phyloP scores from a whole-genome alignment of 345 rosid genomes.

The Aethionema arabicum region DNA sequence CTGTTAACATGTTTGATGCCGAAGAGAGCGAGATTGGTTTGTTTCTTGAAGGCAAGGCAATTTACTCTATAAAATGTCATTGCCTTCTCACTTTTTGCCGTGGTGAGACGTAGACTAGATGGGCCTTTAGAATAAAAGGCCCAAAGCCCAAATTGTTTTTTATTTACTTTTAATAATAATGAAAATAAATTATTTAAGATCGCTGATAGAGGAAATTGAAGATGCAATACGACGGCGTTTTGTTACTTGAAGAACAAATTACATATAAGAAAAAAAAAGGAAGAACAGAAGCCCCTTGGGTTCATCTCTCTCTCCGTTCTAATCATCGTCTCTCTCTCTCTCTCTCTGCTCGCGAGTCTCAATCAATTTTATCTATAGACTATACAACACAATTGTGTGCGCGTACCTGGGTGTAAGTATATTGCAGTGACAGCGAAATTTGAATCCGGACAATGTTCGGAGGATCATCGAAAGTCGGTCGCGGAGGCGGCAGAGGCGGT shows the following conservation, averaged over 20 bases:
- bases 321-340: slow-evolving; percentile 31
- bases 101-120: neutral
- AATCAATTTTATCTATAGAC: slow-evolving; percentile 31
- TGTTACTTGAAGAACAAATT: neutral
- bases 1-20: slow-evolving; percentile 22
- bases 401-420: slow-evolving; percentile 13
- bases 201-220: too few relatives aligned
- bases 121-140: too few relatives aligned
- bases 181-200: too few relatives aligned
- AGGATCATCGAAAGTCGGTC: slow-evolving; percentile 49
- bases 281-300: slow-evolving; percentile 26
- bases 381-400: neutral
- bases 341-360: slow-evolving; percentile 32
- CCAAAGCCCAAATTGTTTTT: too few relatives aligned
- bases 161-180: too few relatives aligned
- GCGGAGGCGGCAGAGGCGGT: slow-evolving; percentile 49
- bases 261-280: neutral
- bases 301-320: slow-evolving; percentile 25
- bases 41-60: slow-evolving; percentile 15
- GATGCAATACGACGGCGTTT: slow-evolving; percentile 20
- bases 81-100: neutral
- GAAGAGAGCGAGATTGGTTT: slow-evolving; percentile 11
- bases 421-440: slow-evolving; percentile 28
- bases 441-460: slow-evolving; percentile 39
- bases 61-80: neutral